These are phyloP conservation scores for Diplodia mutila DNA, from an alignment of 2,329 filamentous ascomycete genomes.

Conservation along the genomic window DNA sequence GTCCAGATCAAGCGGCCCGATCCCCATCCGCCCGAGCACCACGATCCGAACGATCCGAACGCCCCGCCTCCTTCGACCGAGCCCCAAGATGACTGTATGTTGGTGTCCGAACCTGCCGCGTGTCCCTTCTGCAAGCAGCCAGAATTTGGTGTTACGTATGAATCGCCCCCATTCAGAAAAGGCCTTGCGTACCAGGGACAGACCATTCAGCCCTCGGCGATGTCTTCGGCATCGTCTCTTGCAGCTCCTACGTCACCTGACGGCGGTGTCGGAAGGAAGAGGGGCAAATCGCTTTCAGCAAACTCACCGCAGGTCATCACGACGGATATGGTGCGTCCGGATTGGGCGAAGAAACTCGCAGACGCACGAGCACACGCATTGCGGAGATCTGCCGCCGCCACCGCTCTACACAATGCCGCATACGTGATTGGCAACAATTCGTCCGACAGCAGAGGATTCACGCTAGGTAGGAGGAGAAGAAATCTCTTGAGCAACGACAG, in stretches of 20 bases:
- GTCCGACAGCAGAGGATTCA: conserved; percentile 55
- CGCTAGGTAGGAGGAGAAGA: conserved; percentile 49
- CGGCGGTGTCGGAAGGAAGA: conserved; percentile 50
- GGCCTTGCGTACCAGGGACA: conserved; percentile 70
- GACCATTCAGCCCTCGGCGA: conserved; percentile 65
- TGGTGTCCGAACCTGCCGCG: conserved; percentile 87
- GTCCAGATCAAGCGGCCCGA: conserved; percentile 97
- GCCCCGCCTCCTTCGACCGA: conserved; percentile 45
- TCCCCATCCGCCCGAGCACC: conserved; percentile 84
- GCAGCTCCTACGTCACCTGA: conserved; percentile 45
- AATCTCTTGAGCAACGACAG: conserved; percentile 57
- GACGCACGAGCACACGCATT: conserved; percentile 83
- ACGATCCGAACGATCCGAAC: conserved; percentile 47
- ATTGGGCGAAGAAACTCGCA: conserved; percentile 90
- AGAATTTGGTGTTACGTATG: conserved; percentile 96
- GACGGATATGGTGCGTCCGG: conserved; percentile 87
- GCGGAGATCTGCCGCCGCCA: conserved; percentile 86
- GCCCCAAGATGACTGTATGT: conserved; percentile 60
- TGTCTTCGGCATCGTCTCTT: conserved; percentile 85
- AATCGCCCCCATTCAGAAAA: conserved; percentile 83
- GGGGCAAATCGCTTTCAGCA: conserved; percentile 75
- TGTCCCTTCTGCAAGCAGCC: conserved; percentile 95
- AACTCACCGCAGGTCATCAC: conserved; percentile 85
- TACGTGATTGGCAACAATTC: conserved; percentile 73
- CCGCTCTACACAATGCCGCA: conserved; percentile 90